phyloP scores from a whole-genome alignment of 1,139 yeast species.

The Kodamaea sp. region DNA sequence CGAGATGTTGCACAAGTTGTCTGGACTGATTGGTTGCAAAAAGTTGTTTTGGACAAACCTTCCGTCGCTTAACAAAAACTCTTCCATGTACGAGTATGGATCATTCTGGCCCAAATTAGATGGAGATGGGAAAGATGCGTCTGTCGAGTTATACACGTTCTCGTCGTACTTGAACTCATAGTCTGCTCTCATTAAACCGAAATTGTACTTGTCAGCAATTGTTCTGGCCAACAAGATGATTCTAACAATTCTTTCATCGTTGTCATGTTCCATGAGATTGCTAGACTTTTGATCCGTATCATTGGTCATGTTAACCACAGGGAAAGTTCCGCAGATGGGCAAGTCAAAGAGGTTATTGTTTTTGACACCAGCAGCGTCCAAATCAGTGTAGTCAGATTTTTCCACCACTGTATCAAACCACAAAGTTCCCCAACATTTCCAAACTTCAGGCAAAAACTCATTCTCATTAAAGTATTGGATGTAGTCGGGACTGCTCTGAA shows the following conservation, averaged over 20 bases:
- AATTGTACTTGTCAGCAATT: slow-evolving; percentile 49
- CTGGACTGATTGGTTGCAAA: slow-evolving; percentile 35
- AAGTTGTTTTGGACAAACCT: slow-evolving; percentile 47
- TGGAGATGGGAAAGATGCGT: slow-evolving; percentile 16
- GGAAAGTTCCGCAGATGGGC: slow-evolving; percentile 63
- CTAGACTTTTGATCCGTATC: slow-evolving; percentile 20
- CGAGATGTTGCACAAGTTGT: slow-evolving; percentile 20
- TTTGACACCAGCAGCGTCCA: slow-evolving; percentile 58
- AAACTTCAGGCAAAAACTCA: slow-evolving; percentile 70
- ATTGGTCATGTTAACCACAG: slow-evolving; percentile 22
- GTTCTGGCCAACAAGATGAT: slow-evolving; percentile 50
- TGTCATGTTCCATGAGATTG: slow-evolving; percentile 34
- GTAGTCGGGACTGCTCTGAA: slow-evolving; percentile 32
- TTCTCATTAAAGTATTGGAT: slow-evolving; percentile 49
- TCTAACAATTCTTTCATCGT: slow-evolving; percentile 51
- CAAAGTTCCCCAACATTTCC: slow-evolving; percentile 84
- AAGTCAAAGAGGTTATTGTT: slow-evolving; percentile 59
- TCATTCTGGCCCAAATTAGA: slow-evolving; percentile 16
- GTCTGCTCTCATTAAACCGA: slow-evolving; percentile 51
- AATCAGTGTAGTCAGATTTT: slow-evolving; percentile 54
- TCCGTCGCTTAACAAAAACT: slow-evolving; percentile 43
- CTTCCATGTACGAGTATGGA: slow-evolving; percentile 31
- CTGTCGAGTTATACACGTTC: slow-evolving; percentile 27
- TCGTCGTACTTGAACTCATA: slow-evolving; percentile 47
- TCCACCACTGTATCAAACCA: slow-evolving; percentile 65